Conservation (phyloP, 1,284 basidiomycete species). For the Hymenochaete sp. region DNA sequence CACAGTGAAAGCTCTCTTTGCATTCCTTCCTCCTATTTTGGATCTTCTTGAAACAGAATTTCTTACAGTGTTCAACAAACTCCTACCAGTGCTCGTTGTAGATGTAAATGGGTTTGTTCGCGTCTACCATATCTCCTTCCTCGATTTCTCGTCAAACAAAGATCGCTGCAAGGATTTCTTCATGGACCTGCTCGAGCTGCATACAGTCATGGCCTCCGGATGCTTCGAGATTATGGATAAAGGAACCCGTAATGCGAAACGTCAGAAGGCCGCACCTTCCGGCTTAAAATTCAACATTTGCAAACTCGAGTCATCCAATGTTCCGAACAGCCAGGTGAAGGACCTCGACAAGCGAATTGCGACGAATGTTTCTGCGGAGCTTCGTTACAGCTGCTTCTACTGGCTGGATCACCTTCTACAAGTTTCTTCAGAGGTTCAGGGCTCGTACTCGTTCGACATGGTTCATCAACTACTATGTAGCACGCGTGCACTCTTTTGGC, state of each 20-base stretch:
- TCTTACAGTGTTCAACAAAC: too few relatives aligned
- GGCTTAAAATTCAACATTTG: constrained; percentile 11
- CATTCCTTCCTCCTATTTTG: too few relatives aligned
- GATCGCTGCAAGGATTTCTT: constrained; percentile 15
- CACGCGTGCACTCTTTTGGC: too few relatives aligned
- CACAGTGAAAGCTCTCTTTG: too few relatives aligned
- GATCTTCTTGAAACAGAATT: background rate
- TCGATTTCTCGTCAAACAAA: constrained; percentile 14
- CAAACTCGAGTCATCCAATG: constrained; percentile 1
- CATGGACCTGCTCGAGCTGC: constrained; percentile 18
- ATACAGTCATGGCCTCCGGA: constrained; percentile 20
- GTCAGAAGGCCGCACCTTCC: too few relatives aligned
- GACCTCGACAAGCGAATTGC: background rate
- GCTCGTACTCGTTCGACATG: too few relatives aligned
- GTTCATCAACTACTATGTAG: too few relatives aligned
- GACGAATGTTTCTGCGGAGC: background rate
- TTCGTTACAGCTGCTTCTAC: constrained; percentile 3
- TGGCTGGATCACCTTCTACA: constrained; percentile 6
- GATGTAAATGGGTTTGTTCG: too few relatives aligned
- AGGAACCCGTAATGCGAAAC: too few relatives aligned
- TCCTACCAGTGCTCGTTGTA: too few relatives aligned
- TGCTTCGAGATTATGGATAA: constrained; percentile 26
- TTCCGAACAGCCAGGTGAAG: constrained; percentile 7
- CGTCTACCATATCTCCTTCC: constrained; percentile 14
- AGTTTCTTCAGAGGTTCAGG: too few relatives aligned